Evolutionary conservation across 148 eudicot species (phyloP), one percentile per base, ranked within the genome.

Genomic region (Amaranthus cruentus): DNA sequence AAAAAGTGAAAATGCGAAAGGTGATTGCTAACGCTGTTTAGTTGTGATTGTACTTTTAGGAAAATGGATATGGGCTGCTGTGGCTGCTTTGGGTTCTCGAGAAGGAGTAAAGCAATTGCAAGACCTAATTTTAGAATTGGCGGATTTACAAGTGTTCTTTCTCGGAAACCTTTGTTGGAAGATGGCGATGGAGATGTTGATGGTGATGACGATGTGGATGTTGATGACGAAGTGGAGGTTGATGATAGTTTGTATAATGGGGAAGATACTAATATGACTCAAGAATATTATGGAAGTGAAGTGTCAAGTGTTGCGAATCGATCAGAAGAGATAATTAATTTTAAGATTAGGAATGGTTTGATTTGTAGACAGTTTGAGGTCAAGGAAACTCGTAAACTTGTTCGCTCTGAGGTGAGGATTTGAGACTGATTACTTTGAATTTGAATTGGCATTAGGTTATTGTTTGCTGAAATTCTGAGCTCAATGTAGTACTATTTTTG

Each of bases 61-160:
- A 73, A 75, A 56, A 78, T 86, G 75, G 88, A 87, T 77, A 95
- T 92, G 94, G 97, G 94, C 9, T 96, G 97, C 73, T 96, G 96
- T 79, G 88, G 97, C 69, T 96, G 99, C 83, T 96, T 96, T 74
- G 97, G 99, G 69, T 85, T 96, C 75, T 81, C 89, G 8, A 82
- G 84, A 77, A 87, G 87, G 79, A 68, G 80, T 0, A 85, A 84
- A 79, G 80, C 74, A 75, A 70, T 43, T 43, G 53, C 75, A 44
- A 82, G 84, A 84, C 87, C 83, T 66, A 66, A 48, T 50, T 66
- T 62, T 72, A 50, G 69, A 72, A 66, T 76, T 50, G 75, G 76
- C 1, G 77, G 74, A 49, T 73, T 75, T 62, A 79, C 73, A 42
- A 82, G 83, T 73, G 76, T 83, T 21, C 28, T 66, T 15, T 88